Evolutionary conservation across 345 rosid species (phyloP).

Genomic region (Populus ilicifolia): DNA sequence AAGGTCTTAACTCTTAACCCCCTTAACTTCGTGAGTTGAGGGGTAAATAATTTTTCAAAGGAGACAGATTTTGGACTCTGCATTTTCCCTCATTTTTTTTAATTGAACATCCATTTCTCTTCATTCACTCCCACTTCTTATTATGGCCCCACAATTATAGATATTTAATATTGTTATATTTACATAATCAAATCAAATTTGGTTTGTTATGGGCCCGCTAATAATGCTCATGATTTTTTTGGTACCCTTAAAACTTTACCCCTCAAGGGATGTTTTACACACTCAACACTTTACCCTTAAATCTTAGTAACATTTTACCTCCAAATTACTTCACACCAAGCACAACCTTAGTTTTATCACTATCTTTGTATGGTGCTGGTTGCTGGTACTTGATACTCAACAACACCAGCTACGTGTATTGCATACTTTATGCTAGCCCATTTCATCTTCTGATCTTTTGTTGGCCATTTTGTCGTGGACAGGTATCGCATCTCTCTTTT

Average conservation of each 20-base stretch:
- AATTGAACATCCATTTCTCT: neutral
- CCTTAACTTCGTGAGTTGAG: neutral
- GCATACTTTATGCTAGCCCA: slow-evolving; percentile 3
- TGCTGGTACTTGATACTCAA: neutral
- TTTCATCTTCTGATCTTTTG: slow-evolving; percentile 15
- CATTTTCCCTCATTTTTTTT: no score
- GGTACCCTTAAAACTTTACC: neutral
- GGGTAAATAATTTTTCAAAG: neutral
- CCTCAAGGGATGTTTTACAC: neutral
- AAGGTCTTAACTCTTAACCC: neutral
- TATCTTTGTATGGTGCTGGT: neutral
- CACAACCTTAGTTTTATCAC: neutral
- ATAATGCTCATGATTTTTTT: neutral
- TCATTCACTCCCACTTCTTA: neutral
- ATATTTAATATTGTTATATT: neutral
- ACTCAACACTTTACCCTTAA: neutral
- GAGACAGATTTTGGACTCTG: no score
- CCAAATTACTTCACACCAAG: neutral
- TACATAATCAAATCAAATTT: neutral
- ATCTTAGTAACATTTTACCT: neutral
- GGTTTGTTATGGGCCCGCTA: neutral
- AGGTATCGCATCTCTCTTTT: slow-evolving; percentile 86
- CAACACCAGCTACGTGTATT: neutral
- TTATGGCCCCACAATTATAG: neutral
- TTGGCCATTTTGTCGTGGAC: slow-evolving; percentile 14